phyloP scores from a whole-genome alignment of 805 yeast genomes.

The Hanseniaspora pseudoguilliermondii region DNA sequence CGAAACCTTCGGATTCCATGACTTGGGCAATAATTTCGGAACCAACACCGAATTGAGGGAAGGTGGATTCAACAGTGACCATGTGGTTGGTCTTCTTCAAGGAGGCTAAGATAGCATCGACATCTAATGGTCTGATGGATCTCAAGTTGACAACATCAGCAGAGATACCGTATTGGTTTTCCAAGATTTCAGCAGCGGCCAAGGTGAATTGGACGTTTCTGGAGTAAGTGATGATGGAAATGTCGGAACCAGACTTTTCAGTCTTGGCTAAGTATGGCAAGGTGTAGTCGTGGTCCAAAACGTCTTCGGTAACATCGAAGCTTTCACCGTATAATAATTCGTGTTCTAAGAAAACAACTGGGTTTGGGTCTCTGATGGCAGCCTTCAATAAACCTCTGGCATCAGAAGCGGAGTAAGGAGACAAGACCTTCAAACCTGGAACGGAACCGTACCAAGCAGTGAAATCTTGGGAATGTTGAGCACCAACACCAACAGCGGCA shows the following conservation, averaged over 20 bases:
- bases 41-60: conserved; percentile 98
- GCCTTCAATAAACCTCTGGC: conserved; percentile 92
- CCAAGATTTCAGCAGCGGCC: conserved; percentile 78
- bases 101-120: conserved; percentile 68
- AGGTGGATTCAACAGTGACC: conserved; percentile 92
- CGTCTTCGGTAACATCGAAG: conserved; percentile 82
- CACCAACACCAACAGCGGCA: conserved; percentile 99
- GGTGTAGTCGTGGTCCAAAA: conserved; percentile 72
- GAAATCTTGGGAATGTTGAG: conserved; percentile 97
- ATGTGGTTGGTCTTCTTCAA: conserved; percentile 95
- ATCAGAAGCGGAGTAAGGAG: conserved; percentile 93
- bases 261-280: conserved; percentile 90
- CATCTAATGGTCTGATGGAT: conserved; percentile 92
- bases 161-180: conserved; percentile 71
- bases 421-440: conserved; percentile 93
- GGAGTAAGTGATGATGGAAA: conserved; percentile 80
- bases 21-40: conserved; percentile 94
- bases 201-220: conserved; percentile 79
- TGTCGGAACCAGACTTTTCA: conserved; percentile 85
- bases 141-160: conserved; percentile 94
- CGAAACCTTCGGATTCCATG: conserved; percentile 97
- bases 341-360: conserved; percentile 89
- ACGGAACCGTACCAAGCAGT: conserved; percentile 96
- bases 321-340: conserved; percentile 89
- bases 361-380: conserved; percentile 97